Evolutionary conservation across 2,329 filamentous ascomycete species (phyloP), one percentile per base, ranked within the genome.

Genomic region (Penicillium brasilianum): DNA sequence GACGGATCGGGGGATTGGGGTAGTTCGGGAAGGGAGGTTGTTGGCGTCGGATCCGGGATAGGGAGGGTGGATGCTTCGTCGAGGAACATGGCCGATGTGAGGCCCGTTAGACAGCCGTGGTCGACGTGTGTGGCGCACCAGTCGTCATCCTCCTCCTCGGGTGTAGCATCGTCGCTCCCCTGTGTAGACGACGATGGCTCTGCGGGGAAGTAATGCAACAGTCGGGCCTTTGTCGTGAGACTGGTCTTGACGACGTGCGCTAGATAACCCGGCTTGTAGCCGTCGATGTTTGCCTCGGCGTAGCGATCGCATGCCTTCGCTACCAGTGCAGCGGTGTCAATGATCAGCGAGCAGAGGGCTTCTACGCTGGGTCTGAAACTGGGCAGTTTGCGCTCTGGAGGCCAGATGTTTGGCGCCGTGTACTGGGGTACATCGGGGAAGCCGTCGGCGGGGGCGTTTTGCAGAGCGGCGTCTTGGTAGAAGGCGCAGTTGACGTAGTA

Each of bases 51-150:
- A 69, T 60, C 69, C 64, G 64, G 80, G 69, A 61, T 65, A 37
- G 72, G 70, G 16, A 66, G 65, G 30, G 80, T 70, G 10, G 73
- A 74, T 0, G 79, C 78, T 79, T 98, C 94, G 72, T 98, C 92
- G 64, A 98, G 85, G 76, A 96, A 98, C 93, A 98, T 97, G 68
- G 94, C 93, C 2, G 90, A 94, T 0, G 95, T 99, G 36, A 99
- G 83, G 14, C 93, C 94, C 0, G 95, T 99, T 34, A 99, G 84
- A 74, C 94, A 98, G 46, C 95, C 93, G 71, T 97, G 93, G 76
- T 98, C 94, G 59, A 95, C 60, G 62, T 83, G 81, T 2, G 80
- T 83, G 9, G 93, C 91, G 76, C 94, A 99, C 95, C 95, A 99
- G 78, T 96, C 91, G 76, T 97, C 93, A 62, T 92, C 89, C 75